Conservation (phyloP, 371 early-diverging fungal genomes). For the Syncephalastrum racemosum region DNA sequence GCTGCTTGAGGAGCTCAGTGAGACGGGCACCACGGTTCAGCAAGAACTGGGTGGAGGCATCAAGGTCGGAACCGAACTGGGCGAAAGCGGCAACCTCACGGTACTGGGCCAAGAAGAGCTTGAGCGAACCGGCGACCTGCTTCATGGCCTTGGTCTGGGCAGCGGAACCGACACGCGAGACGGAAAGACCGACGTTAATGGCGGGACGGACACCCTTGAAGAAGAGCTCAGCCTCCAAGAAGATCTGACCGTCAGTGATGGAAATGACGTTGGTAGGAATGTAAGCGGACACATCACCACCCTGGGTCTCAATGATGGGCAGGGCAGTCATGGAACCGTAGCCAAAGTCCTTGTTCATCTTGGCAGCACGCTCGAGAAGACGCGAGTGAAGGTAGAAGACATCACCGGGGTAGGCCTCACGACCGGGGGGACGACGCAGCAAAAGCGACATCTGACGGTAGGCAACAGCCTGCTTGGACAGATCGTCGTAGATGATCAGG, state of each 20-base stretch:
- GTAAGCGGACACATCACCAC: constrained; percentile 98
- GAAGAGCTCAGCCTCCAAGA: constrained; percentile 98
- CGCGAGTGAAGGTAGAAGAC: constrained; percentile 97
- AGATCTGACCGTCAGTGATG: constrained; percentile 89
- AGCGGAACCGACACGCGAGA: constrained; percentile 97
- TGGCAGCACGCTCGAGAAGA: constrained; percentile 95
- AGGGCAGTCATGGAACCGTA: constrained; percentile 93
- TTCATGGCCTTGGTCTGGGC: constrained; percentile 99
- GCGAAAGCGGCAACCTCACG: constrained; percentile 98
- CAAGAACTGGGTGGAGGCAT: constrained; percentile 97
- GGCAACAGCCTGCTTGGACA: constrained; percentile 97
- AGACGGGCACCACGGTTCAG: constrained; percentile 97
- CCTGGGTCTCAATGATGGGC: constrained; percentile 97
- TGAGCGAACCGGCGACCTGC: constrained; percentile 96
- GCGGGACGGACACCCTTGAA: constrained; percentile 98
- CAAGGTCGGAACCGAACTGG: constrained; percentile 97
- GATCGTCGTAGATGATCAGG: constrained; percentile 95
- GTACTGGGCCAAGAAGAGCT: constrained; percentile 97
- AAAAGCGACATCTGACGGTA: constrained; percentile 97
- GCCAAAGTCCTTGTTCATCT: constrained; percentile 92
- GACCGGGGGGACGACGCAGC: constrained; percentile 97
- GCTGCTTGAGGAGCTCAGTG: constrained; percentile 94
- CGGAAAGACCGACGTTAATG: constrained; percentile 98
- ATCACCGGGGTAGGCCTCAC: constrained; percentile 98
- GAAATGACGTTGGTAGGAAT: constrained; percentile 99